These are phyloP conservation scores for Polytrichum commune DNA, from an alignment of 225 moss, liverwort and hornwort genomes.

Conservation along the genomic window DNA sequence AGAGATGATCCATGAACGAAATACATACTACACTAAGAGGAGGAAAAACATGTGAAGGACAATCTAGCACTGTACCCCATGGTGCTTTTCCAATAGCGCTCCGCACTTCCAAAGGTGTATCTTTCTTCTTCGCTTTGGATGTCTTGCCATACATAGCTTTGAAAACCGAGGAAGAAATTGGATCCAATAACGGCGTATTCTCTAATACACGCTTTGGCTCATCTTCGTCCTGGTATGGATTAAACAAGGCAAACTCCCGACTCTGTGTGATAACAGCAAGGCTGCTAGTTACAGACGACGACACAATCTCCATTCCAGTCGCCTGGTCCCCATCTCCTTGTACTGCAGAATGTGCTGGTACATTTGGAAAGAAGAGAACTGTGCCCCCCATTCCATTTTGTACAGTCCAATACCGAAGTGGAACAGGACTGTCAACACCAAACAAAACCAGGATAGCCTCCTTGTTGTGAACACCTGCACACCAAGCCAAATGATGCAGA, in stretches of 20 bases:
- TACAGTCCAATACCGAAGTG: constrained; percentile 46
- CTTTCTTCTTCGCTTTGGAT: constrained; percentile 26
- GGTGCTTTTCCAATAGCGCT: constrained; percentile 59
- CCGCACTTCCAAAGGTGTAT: constrained; percentile 31
- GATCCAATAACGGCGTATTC: constrained; percentile 7
- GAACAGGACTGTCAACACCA: constrained; percentile 30
- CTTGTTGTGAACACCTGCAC: constrained; percentile 8
- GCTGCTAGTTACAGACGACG: constrained; percentile 21
- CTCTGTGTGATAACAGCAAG: constrained; percentile 49
- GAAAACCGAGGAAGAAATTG: constrained; percentile 56
- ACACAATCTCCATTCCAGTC: constrained; percentile 11
- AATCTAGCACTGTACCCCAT: constrained; percentile 82
- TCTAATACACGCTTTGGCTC: constrained; percentile 19
- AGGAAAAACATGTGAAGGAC: constrained; percentile 89
- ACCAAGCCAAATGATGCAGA: background rate
- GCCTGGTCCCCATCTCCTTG: constrained; percentile 9
- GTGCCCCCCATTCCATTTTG: constrained; percentile 41
- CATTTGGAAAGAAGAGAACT: constrained; percentile 28
- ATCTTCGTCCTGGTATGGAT: constrained; percentile 43
- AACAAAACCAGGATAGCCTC: constrained; percentile 43
- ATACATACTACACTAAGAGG: constrained; percentile 67
- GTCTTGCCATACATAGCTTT: constrained; percentile 62
- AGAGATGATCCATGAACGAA: constrained; percentile 82
- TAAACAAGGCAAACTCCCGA: constrained; percentile 70
- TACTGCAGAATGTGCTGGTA: background rate